A percentile compares a stretch with the other conserved stretches of the same genome.
phyloP scores from a whole-genome alignment of 2,329 filamentous ascomycete genomes.

The Neofusicoccum umdonicola region DNA sequence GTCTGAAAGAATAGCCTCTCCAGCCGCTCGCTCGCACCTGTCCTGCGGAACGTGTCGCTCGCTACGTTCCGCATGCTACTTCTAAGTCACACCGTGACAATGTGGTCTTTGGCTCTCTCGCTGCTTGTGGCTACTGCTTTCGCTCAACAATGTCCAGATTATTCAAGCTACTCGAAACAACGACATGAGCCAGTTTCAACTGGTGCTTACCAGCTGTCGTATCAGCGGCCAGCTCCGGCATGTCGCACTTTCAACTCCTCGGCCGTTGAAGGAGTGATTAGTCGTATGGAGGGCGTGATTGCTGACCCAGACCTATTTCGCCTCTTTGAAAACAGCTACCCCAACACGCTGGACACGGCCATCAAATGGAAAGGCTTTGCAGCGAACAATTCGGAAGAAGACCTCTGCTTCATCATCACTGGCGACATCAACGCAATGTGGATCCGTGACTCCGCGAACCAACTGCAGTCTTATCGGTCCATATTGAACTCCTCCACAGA shows the following conservation, averaged over 20 bases:
- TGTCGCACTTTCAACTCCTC: constrained; percentile 49
- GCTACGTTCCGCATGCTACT: background rate
- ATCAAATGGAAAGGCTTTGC: constrained; percentile 65
- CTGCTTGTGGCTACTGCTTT: background rate
- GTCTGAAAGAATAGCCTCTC: background rate
- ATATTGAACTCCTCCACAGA: constrained; percentile 57
- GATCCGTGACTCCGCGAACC: constrained; percentile 60
- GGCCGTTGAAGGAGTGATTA: constrained; percentile 40
- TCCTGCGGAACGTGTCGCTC: background rate
- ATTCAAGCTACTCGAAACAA: constrained; percentile 40
- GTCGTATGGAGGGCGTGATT: constrained; percentile 38
- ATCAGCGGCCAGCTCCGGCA: constrained; percentile 41
- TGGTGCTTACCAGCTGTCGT: constrained; percentile 45
- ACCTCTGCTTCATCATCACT: constrained; percentile 60
- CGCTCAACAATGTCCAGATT: constrained; percentile 41
- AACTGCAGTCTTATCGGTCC: constrained; percentile 67
- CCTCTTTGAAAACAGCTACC: constrained; percentile 70
- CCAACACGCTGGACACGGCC: constrained; percentile 73
- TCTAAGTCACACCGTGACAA: background rate
- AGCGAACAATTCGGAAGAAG: constrained; percentile 58
- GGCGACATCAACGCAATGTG: constrained; percentile 59
- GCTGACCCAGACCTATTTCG: constrained; percentile 61
- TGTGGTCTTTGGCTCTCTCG: background rate
- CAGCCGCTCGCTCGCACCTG: background rate
- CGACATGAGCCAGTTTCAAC: constrained; percentile 44